Base-by-base conservation (phyloP, 2,329 filamentous ascomycete species). In the Aspergillus brasiliensis region DNA sequence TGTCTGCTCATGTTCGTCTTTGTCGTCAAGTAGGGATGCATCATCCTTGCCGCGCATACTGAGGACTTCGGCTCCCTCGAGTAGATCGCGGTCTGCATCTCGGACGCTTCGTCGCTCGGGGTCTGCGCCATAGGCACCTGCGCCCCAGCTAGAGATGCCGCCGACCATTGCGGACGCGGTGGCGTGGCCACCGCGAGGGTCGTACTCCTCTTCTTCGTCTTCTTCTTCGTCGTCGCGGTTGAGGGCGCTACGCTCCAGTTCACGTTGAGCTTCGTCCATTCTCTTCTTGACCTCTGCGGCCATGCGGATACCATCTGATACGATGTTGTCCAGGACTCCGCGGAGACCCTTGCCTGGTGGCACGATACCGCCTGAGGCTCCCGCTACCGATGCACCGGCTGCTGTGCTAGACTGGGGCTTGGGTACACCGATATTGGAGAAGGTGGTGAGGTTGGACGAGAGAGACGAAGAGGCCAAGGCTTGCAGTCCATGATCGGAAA, bases 261-360 rank as follows among this genome's bases (percentile, higher is more conserved):
- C 94, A 67, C 88, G 88, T 76, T 97, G 93, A 3, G 94, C 94
- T 73, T 99, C 95, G 64, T 99, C 94, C 89, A 98, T 97, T 47
- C 93, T 85, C 69, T 93, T 87, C 66, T 91, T 85, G 54, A 99
- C 94, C 75, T 99, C 95, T 0, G 90, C 91, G 0, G 95, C 95
- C 60, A 98, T 94, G 34, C 94, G 89, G 88, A 98, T 97, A 44
- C 95, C 95, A 73, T 99, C 95, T 1, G 91, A 96, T 65, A 98
- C 95, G 69, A 99, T 98, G 69, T 96, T 97, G 79, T 99, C 95
- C 40, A 99, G 82, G 60, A 99, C 95, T 19, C 95, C 95, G 44
- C 95, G 86, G 1, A 99, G 83, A 21, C 95, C 92, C 65, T 93
- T 90, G 17, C 84, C 84, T 1, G 86, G 83, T 48, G 82, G 86